Percentiles rank a stretch among this genome's conserved stretches.
Conservation (phyloP, 768 basidiomycete genomes). For the Tricholoma saponaceum region DNA sequence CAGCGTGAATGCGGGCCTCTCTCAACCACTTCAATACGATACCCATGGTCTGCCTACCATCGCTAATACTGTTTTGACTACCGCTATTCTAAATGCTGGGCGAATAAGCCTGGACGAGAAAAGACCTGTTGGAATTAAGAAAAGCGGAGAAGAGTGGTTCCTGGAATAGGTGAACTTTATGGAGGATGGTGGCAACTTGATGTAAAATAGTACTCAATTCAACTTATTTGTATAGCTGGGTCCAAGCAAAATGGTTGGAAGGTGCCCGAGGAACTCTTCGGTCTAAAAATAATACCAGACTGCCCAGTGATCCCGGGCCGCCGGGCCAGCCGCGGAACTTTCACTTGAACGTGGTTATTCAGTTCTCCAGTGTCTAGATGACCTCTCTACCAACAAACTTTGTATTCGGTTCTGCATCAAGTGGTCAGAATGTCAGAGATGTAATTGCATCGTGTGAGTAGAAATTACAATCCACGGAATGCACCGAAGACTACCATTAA, state of each 20-base stretch:
- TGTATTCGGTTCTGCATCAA: constrained; percentile 43
- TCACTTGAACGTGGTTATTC: too few species aligned
- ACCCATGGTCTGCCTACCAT: constrained; percentile 81
- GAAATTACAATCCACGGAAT: background rate
- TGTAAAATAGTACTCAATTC: too few species aligned
- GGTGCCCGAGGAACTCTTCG: too few species aligned
- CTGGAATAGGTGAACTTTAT: constrained; percentile 47
- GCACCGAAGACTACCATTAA: background rate
- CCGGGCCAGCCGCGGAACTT: too few species aligned
- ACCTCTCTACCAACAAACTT: constrained; percentile 44
- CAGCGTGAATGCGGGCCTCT: constrained; percentile 67
- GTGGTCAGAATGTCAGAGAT: constrained; percentile 45
- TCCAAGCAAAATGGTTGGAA: too few species aligned
- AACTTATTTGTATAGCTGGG: too few species aligned
- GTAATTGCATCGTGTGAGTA: constrained; percentile 58
- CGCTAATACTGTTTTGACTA: constrained; percentile 81
- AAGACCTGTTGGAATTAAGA: constrained; percentile 74
- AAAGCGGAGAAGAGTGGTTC: constrained; percentile 59
- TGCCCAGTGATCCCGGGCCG: too few species aligned
- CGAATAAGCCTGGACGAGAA: constrained; percentile 89
- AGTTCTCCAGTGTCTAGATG: too few species aligned
- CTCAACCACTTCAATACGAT: constrained; percentile 73
- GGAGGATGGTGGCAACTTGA: background rate
- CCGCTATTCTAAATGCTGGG: constrained; percentile 87
- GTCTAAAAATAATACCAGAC: too few species aligned